phyloP scores from a whole-genome alignment of 352 stramenopile species.

The Pythium utonaiense region DNA sequence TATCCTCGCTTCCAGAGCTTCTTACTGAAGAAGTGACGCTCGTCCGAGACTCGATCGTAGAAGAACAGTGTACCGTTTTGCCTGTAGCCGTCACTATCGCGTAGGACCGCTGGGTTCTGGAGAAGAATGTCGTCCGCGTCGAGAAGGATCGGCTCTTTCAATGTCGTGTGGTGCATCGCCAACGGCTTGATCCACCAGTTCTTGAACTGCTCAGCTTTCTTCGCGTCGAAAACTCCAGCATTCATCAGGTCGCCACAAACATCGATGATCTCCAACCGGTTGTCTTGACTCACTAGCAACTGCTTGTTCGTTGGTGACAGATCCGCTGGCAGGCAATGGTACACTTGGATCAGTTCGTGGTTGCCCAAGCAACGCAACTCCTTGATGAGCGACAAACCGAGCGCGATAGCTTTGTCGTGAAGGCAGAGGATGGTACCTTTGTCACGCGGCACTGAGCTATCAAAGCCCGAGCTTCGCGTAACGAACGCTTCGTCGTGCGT shows the following conservation, averaged over 20 bases:
- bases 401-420: slow-evolving; percentile 31
- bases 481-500: slow-evolving; percentile 10
- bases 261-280: slow-evolving; percentile 54
- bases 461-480: slow-evolving; percentile 25
- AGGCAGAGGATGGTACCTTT: slow-evolving; percentile 40
- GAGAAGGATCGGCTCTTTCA: slow-evolving; percentile 47
- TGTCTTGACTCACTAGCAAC: slow-evolving; percentile 41
- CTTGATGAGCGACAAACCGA: slow-evolving; percentile 50
- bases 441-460: slow-evolving; percentile 21
- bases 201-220: slow-evolving; percentile 30
- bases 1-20: slow-evolving; percentile 41
- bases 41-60: slow-evolving; percentile 52
- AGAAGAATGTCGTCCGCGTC: slow-evolving; percentile 59
- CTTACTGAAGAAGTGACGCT: slow-evolving; percentile 54
- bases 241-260: slow-evolving; percentile 45
- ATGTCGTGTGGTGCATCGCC: slow-evolving; percentile 44
- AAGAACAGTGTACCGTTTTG: slow-evolving; percentile 60
- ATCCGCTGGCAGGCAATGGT: slow-evolving; percentile 39
- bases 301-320: slow-evolving; percentile 31
- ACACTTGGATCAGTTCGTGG: slow-evolving; percentile 38
- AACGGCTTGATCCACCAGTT: slow-evolving; percentile 70
- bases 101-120: slow-evolving; percentile 34
- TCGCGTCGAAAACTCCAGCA: slow-evolving; percentile 3
- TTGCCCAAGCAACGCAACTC: slow-evolving; percentile 44
- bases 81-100: slow-evolving; percentile 33